Conservation (phyloP, 2,329 filamentous ascomycete species). For the Colletotrichum liriopes region DNA sequence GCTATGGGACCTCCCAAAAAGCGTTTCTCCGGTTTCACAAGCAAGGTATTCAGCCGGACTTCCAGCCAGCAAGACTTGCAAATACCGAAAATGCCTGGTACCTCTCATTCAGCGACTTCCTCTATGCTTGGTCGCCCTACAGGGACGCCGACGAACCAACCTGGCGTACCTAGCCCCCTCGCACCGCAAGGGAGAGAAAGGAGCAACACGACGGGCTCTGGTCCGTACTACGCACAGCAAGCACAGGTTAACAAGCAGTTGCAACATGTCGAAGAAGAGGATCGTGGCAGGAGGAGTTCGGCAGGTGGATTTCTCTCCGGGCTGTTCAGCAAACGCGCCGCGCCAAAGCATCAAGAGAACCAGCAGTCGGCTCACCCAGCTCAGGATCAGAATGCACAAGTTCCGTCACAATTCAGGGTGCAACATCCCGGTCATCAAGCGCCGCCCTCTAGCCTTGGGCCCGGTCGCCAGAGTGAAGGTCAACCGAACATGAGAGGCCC, state of each 20-base stretch:
- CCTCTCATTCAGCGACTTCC: constrained; percentile 45
- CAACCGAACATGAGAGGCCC: neutral
- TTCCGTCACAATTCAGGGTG: constrained; percentile 8
- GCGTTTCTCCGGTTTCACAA: constrained; percentile 60
- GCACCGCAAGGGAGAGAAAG: constrained; percentile 37
- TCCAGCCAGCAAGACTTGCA: constrained; percentile 44
- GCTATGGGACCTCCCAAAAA: constrained; percentile 54
- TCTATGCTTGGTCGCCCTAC: constrained; percentile 44
- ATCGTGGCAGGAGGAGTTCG: constrained; percentile 46
- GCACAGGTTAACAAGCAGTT: constrained; percentile 19
- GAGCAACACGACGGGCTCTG: constrained; percentile 45
- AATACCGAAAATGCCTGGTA: constrained; percentile 41
- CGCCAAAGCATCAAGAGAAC: constrained; percentile 44
- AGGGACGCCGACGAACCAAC: constrained; percentile 24
- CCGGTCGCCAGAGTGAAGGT: constrained; percentile 5
- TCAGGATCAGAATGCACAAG: constrained; percentile 9
- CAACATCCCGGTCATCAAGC: constrained; percentile 17
- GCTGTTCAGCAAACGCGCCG: constrained; percentile 45
- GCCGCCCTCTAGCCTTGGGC: constrained; percentile 2
- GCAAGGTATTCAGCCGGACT: constrained; percentile 49
- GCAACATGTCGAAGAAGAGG: constrained; percentile 41
- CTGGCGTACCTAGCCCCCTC: constrained; percentile 23
- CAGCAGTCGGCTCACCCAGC: constrained; percentile 25
- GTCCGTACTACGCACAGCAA: constrained; percentile 29
- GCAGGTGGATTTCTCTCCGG: constrained; percentile 46